Evolutionary conservation across 805 yeast genomes (phyloP), one percentile per base, ranked within the genome.

Genomic region (Saturnispora ahearnii): DNA sequence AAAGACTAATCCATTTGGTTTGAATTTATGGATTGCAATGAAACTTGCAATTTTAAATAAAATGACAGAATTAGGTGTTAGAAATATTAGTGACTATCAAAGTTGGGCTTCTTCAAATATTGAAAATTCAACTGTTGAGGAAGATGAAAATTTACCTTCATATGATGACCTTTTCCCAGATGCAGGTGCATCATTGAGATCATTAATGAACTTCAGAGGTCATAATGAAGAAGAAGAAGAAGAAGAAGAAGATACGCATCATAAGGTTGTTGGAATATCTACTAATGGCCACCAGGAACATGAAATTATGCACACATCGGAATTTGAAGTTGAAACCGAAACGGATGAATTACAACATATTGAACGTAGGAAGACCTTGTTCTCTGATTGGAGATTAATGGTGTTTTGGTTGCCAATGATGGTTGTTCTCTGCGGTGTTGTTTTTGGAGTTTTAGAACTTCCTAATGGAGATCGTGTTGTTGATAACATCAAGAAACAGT

Each of bases 371-470:
- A 76, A 75, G 57, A 68, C 78, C 0, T 69, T 77, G 34, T 73
- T 72, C 57, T 84, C 87, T 59, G 97, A 90, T 66, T 83, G 79
- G 60, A 84, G 88, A 87, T 72, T 90, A 55, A 68, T 87, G 53
- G 87, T 90, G 63, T 89, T 90, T 74, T 90, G 97, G 97, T 67
- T 89, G 51, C 97, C 97, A 12, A 74, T 86, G 36, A 66, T 78
- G 63, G 67, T 87, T 47, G 57, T 82, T 21, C 62, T 86, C 31
- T 65, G 82, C 15, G 68, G 80, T 43, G 54, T 66, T 18, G 53
- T 67, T n/a, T 49, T 65, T 7, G 65, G 63, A 24, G 62, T 56
- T 43, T 18, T 47, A 6, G 50, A 47, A 22, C 18, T 47, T 18
- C 41, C 36, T 10, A 15, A 41, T 18, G 45, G 32, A 6, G 41